Conservation (phyloP, 352 stramenopile species). For the Globisporangium mamillatum region DNA sequence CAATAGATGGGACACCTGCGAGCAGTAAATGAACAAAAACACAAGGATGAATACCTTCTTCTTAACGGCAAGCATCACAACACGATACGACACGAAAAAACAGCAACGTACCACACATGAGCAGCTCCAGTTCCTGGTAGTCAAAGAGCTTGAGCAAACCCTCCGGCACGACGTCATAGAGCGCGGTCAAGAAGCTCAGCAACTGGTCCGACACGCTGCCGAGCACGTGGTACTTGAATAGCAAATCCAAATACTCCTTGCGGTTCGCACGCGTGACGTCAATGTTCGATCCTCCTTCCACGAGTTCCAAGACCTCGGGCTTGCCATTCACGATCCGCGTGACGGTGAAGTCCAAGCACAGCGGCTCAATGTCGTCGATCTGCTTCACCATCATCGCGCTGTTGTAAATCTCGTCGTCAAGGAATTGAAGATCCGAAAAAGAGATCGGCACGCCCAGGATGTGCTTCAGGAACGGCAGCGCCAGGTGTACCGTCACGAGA, state of each 20-base stretch:
- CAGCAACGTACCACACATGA: conserved; percentile 89
- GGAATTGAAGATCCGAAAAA: conserved; percentile 88
- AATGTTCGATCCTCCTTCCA: conserved; percentile 86
- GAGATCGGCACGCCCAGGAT: conserved; percentile 85
- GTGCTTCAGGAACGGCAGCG: conserved; percentile 86
- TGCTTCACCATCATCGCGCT: conserved; percentile 66
- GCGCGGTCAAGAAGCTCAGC: conserved; percentile 80
- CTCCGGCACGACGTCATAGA: conserved; percentile 97
- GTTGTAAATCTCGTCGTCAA: conserved; percentile 84
- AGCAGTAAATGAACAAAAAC: background rate
- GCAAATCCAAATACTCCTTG: conserved; percentile 90
- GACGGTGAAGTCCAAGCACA: conserved; percentile 81
- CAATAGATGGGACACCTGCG: conserved; percentile 61
- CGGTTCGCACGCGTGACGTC: conserved; percentile 96
- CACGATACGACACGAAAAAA: conserved; percentile 28
- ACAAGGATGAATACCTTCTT: background rate
- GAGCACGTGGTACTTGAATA: conserved; percentile 96
- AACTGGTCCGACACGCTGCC: conserved; percentile 91
- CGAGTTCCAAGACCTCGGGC: conserved; percentile 83
- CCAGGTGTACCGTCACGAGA: conserved; percentile 72
- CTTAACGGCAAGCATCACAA: background rate
- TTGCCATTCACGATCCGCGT: conserved; percentile 65
- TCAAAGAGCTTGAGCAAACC: conserved; percentile 97
- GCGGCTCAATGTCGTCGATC: conserved; percentile 68
- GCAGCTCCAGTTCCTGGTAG: conserved; percentile 97